Conservation (phyloP, 2,329 filamentous ascomycete genomes). For the Fusarium tupiense region DNA sequence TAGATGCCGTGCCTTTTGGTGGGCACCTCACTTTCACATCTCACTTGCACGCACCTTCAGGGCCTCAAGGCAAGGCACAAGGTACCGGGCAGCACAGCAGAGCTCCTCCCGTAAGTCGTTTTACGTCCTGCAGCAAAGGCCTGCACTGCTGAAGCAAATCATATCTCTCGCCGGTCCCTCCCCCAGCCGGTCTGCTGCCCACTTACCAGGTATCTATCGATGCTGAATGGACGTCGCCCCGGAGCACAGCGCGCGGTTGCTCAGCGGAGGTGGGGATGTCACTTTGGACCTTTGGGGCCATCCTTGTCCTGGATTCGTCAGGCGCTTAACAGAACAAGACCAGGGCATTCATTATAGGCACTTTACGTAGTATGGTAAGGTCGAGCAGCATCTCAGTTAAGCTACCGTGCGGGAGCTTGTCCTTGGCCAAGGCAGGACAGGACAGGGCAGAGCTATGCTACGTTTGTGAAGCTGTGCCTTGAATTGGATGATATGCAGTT, state of each 20-base stretch:
- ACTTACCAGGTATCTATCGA: constrained; percentile 26
- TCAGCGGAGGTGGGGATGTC: constrained; percentile 43
- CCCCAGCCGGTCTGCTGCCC: constrained; percentile 35
- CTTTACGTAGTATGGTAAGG: not conserved
- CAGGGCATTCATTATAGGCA: constrained; percentile 7
- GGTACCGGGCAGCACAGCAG: constrained; percentile 9
- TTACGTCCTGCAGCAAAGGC: constrained; percentile 17
- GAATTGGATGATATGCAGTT: constrained; percentile 37
- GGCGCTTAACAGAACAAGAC: constrained; percentile 37
- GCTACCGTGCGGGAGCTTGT: constrained; percentile 6
- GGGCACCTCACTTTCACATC: not conserved
- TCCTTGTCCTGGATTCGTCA: constrained; percentile 25
- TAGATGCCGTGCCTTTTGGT: constrained; percentile 11
- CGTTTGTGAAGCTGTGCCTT: constrained; percentile 34
- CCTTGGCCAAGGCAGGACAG: constrained; percentile 3
- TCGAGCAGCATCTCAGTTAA: constrained; percentile 1
- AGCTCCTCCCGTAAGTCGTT: constrained; percentile 1
- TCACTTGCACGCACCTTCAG: constrained; percentile 15
- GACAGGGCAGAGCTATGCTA: constrained; percentile 18
- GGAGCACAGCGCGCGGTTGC: constrained; percentile 39
- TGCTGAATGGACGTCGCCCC: constrained; percentile 41
- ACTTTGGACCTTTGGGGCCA: constrained; percentile 33
- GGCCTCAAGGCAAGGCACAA: constrained; percentile 39
- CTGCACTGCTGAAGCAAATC: constrained; percentile 35
- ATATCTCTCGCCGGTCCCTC: constrained; percentile 35